Conservation (phyloP, 2,329 filamentous ascomycete genomes). For the Talaromyces sp. region DNA sequence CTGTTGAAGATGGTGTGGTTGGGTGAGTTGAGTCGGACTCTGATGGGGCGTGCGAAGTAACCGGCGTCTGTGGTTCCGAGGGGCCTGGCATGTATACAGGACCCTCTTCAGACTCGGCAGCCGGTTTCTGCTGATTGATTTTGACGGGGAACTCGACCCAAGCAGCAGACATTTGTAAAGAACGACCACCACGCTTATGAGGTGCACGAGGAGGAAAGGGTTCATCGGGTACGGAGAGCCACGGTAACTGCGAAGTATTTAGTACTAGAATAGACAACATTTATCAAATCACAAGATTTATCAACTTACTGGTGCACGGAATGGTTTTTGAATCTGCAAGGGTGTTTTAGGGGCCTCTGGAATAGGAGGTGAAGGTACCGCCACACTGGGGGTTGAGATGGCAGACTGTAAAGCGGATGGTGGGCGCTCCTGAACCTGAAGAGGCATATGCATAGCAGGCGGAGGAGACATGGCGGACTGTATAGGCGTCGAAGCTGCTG, state of each 20-base stretch:
- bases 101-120: slow-evolving; percentile 18
- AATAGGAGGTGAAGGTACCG: slow-evolving; percentile 26
- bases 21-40: slow-evolving; percentile 52
- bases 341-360: slow-evolving; percentile 21
- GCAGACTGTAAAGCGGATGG: slow-evolving; percentile 13
- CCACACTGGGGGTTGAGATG: slow-evolving; percentile 17
- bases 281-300: not conserved
- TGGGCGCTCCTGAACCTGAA: slow-evolving; percentile 5
- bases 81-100: slow-evolving; percentile 15
- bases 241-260: slow-evolving; percentile 45
- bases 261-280: slow-evolving; percentile 2
- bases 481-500: slow-evolving; percentile 29
- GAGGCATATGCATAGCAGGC: slow-evolving; percentile 12
- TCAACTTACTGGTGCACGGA: slow-evolving; percentile 44
- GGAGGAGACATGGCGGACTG: slow-evolving; percentile 32
- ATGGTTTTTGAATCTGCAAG: slow-evolving; percentile 36
- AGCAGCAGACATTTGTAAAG: slow-evolving; percentile 27
- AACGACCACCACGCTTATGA: slow-evolving; percentile 40
- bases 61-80: slow-evolving; percentile 52
- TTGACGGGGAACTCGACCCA: slow-evolving; percentile 50
- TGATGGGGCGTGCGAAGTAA: slow-evolving; percentile 54
- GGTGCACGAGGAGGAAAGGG: slow-evolving; percentile 51
- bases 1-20: slow-evolving; percentile 51
- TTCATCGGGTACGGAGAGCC: slow-evolving; percentile 53
- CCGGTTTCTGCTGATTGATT: slow-evolving; percentile 24